Evolutionary conservation across 805 yeast species (phyloP).

Genomic region (Spathaspora passalidarum): DNA sequence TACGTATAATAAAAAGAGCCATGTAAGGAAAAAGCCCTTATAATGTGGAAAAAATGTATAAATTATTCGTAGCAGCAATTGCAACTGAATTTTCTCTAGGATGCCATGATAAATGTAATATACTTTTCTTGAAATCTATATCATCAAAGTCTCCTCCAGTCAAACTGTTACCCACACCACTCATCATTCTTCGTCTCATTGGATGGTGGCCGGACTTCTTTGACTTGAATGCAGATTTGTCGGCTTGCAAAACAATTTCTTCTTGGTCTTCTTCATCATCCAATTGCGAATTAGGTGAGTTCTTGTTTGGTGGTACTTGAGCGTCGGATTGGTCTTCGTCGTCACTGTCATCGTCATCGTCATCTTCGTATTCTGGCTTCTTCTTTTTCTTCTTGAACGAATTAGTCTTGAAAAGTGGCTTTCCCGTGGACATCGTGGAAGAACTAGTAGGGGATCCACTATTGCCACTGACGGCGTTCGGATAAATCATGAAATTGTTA

Average conservation of each 20-base stretch:
- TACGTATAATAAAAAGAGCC: no score
- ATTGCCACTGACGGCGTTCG: constrained; percentile 51
- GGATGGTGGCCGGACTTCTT: constrained; percentile 51
- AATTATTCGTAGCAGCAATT: constrained; percentile 95
- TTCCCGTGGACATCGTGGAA: constrained; percentile 3
- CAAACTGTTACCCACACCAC: constrained; percentile 36
- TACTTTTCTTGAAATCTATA: constrained; percentile 91
- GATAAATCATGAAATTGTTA: constrained; percentile 95
- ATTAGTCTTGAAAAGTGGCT: constrained; percentile 13
- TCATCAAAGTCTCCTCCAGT: constrained; percentile 61
- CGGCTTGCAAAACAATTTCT: constrained; percentile 90
- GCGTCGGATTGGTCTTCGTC: constrained; percentile 14
- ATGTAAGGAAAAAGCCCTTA: no score
- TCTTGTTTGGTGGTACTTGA: constrained; percentile 23
- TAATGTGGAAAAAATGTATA: constrained; percentile 77
- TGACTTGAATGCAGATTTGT: constrained; percentile 90
- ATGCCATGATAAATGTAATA: constrained; percentile 97
- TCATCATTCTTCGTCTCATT: constrained; percentile 50
- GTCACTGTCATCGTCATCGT: constrained; percentile 25
- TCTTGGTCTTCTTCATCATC: constrained; percentile 35
- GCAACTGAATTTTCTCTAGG: constrained; percentile 96
- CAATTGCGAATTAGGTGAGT: constrained; percentile 29
- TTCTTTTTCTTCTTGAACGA: constrained; percentile 12
- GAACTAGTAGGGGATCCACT: not conserved
- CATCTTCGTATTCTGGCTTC: constrained; percentile 33